These are phyloP conservation scores for Syzygium malaccense DNA, from an alignment of 441 rosid genomes.

Conservation along the genomic window DNA sequence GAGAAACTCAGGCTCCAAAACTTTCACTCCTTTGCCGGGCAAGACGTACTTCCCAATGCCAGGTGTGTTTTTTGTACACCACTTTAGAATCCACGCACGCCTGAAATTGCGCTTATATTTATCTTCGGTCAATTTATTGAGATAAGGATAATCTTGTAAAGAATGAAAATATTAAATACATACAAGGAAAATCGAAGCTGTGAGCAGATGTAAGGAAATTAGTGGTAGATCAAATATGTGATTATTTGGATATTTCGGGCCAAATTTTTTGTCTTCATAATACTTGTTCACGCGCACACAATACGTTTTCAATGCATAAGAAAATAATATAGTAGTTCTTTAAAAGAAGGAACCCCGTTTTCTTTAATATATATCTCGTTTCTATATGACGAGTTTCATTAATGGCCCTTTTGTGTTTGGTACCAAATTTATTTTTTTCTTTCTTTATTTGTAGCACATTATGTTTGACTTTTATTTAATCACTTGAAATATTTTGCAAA, in stretches of 20 bases:
- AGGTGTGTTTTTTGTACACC: slow-evolving; percentile 22
- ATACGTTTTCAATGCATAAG: neutral
- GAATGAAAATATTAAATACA: neutral
- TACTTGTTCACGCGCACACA: neutral
- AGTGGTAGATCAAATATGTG: neutral
- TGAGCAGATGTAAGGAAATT: neutral
- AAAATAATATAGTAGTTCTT: neutral
- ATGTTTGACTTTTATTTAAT: neutral
- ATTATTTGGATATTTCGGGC: neutral
- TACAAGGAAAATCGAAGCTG: neutral
- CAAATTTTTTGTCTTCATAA: neutral
- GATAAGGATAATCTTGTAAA: neutral
- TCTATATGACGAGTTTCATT: neutral
- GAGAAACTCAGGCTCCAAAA: slow-evolving; percentile 65
- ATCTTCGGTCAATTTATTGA: neutral
- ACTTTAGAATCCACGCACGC: neutral
- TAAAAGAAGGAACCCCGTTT: neutral
- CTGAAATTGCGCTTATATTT: neutral
- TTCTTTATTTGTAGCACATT: neutral
- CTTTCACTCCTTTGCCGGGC: slow-evolving; percentile 49
- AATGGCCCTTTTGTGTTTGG: neutral
- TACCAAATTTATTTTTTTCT: neutral
- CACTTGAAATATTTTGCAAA: neutral
- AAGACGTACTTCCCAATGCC: slow-evolving; percentile 70
- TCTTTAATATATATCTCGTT: neutral